Base-by-base conservation (phyloP, 2,329 filamentous ascomycete species). In the Sporothrix globosa region DNA sequence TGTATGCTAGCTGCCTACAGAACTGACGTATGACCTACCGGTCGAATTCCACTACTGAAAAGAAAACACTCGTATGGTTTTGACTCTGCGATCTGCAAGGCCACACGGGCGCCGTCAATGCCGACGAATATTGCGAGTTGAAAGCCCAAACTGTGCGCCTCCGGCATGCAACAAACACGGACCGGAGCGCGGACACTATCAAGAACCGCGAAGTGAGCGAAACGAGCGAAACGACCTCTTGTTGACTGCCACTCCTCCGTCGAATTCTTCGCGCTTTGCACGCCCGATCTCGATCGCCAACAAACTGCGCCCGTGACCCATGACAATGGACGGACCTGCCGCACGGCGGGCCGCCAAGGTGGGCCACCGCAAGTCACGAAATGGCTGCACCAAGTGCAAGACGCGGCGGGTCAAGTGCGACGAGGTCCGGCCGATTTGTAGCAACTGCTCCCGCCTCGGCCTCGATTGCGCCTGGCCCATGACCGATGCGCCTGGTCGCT, bases 281-380 rank as follows among this genome's bases (percentile, higher is more conserved):
- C 53, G 27, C 17, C 30, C 9, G 3, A 44, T 11, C 24, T 27
- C 7, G 27, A 56, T 9, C 48, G 9, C n/a, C 24, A 56, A 17
- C 17, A 10, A 11, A 61, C n/a, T 14, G 41, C 41, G 41, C 11
- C 10, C 11, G 11, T 13, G 1, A 21, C 46, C 2, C 27, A 4
- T 10, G 2, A 9, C 9, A 46, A 66, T 66, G 63, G 68, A 68
- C 44, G 34, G 50, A 21, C 4, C 7, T 27, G 13, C 34, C 27
- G 7, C 44, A 1, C 52, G 67, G 14, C 71, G 71, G 2, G 73
- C 66, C 0, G 73, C 75, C 69, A 77, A 77, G 72, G 73, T 77
- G 13, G 76, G 76, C 27, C 77, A 78, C 63, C 75, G 75, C 63
- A 78, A 78, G 68, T 78, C 76, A 13, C 76, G 77, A 52, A 76